Percentiles rank a stretch among this genome's conserved stretches.
Evolutionary conservation across 2,329 filamentous ascomycete genomes (phyloP).

Genomic region (Tothia fuscella): DNA sequence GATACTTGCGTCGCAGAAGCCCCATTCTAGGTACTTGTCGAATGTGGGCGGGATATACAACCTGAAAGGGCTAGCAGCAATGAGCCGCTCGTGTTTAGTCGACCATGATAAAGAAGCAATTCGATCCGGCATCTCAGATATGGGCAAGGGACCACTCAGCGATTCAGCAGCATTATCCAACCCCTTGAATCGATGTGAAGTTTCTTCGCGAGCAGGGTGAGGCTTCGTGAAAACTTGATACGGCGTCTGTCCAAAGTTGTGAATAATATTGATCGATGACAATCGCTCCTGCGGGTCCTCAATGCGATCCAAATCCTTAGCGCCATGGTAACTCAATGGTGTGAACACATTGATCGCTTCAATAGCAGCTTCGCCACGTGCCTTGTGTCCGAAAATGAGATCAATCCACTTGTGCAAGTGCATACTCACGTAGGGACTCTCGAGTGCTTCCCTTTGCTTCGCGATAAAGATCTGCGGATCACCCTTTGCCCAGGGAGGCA

Average conservation of each 20-base stretch:
- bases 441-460: constrained; percentile 89
- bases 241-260: constrained; percentile 97
- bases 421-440: constrained; percentile 83
- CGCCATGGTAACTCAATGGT: constrained; percentile 86
- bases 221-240: constrained; percentile 81
- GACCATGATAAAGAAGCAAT: constrained; percentile 71
- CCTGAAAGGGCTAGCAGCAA: constrained; percentile 74
- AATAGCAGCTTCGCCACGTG: constrained; percentile 81
- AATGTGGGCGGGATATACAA: constrained; percentile 77
- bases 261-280: constrained; percentile 88
- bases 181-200: constrained; percentile 50
- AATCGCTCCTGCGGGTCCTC: constrained; percentile 75
- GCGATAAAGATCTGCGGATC: constrained; percentile 92
- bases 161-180: constrained; percentile 69
- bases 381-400: constrained; percentile 85
- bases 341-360: constrained; percentile 94
- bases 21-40: constrained; percentile 92
- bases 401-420: constrained; percentile 94
- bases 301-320: constrained; percentile 84
- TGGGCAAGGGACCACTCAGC: constrained; percentile 63
- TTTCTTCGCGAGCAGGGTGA: constrained; percentile 65
- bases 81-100: constrained; percentile 65
- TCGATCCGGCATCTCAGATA: constrained; percentile 64
- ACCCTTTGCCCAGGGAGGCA: constrained; percentile 96
- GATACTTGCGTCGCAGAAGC: constrained; percentile 83